Base-by-base conservation (phyloP, 2,329 filamentous ascomycete species). In the Lecanosticta acicola region DNA sequence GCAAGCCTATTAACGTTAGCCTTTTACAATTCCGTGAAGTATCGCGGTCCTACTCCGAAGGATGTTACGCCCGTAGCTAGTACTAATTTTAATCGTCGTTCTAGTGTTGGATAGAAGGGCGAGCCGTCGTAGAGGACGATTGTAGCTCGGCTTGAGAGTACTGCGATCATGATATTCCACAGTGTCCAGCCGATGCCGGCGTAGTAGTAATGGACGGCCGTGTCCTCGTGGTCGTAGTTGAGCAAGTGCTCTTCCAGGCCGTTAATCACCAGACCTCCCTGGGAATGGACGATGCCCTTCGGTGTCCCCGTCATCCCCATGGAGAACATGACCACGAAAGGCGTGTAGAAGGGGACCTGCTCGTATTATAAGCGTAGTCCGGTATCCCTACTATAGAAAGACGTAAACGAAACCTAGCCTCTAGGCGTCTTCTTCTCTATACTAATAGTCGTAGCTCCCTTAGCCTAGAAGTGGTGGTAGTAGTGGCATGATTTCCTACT, bases 171-270 rank as follows among this genome's bases (percentile, higher is more conserved):
- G 3, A 74, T 68, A 8, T 87, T 69, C 62, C 89, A 91, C 85
- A 93, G 91, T 65, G 93, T 91, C 87, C 87, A 91, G 0, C 84
- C 83, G 0, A 84, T 87, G 0, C 72, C 75, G 1, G 73, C 81
- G 57, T 79, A 81, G 59, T 82, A 79, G 20, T 80, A 54, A 0
- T 73, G 69, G 11, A 63, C 71, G 2, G 69, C 61, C 3, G 44
- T 18, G 0, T 71, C 60, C 0, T 63, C 65, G 37, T 74, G 56
- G 33, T 73, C 67, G 8, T 69, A 62, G 53, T 82, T 77, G 20
- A 81, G 57, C 10, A 59, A 62, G 1, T 69, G 70, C 62, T 93
- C 86, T 59, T 89, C 81, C 40, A 62, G 65, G 0, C 65, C 59
- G 38, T 64, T 84, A 21, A 37, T 36, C n/a, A 41, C 26, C 9